A percentile compares a stretch with the other conserved stretches of the same genome.
Evolutionary conservation across 2,329 filamentous ascomycete species (phyloP).

Genomic region (Colletotrichum sp.): DNA sequence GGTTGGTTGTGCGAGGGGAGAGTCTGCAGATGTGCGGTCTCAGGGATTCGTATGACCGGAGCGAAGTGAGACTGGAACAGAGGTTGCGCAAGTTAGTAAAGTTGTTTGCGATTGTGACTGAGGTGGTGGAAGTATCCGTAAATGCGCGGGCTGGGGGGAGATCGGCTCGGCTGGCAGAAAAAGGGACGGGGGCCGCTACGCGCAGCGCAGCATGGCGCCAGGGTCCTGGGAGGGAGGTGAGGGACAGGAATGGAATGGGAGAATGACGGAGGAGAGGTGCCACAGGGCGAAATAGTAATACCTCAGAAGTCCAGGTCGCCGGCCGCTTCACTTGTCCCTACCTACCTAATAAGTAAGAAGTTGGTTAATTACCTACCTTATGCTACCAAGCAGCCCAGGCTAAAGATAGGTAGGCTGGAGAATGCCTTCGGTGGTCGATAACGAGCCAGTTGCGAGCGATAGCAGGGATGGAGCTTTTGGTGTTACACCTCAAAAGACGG

Average conservation of each 20-base stretch:
- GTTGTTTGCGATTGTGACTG: not conserved
- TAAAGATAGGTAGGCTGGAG: not conserved
- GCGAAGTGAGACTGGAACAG: not conserved
- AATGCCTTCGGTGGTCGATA: not conserved
- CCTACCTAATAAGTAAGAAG: not conserved
- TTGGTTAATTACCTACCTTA: not conserved
- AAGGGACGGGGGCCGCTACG: not conserved
- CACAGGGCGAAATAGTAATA: not conserved
- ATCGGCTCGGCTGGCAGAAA: not conserved
- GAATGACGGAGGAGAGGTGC: not conserved
- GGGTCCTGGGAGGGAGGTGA: slow-evolving; percentile 1
- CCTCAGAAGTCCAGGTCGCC: not conserved
- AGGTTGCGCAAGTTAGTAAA: slow-evolving; percentile 6
- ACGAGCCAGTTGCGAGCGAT: slow-evolving; percentile 6
- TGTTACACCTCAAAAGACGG: not conserved
- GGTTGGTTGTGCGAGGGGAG: not conserved
- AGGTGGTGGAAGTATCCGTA: not conserved
- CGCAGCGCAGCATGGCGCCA: not conserved
- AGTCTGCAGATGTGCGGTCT: not conserved
- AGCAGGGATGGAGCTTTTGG: slow-evolving; percentile 15
- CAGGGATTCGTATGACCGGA: not conserved
- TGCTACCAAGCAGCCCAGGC: not conserved
- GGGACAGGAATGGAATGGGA: not conserved
- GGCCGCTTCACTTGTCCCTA: not conserved
- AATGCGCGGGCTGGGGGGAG: slow-evolving; percentile 10